Evolutionary conservation across 2,329 filamentous ascomycete genomes (phyloP), one percentile per base, ranked within the genome.

Genomic region (Fonsecaea pedrosoi): DNA sequence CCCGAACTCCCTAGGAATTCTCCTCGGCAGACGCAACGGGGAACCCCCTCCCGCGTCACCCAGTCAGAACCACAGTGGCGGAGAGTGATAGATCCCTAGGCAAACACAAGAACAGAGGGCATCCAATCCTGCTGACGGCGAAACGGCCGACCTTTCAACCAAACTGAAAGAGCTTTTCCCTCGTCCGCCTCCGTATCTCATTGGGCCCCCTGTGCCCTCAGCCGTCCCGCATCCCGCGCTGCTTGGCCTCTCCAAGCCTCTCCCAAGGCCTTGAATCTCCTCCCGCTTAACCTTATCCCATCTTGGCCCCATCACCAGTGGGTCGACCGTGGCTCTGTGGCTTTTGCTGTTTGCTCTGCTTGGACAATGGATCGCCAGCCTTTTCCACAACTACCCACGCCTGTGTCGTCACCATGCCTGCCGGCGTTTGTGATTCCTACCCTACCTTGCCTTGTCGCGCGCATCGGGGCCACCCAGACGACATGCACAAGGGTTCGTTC

Each of bases 371-470:
- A 58, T 58, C 55, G 55, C 21, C 55, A 58, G 55, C 55, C 35
- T 58, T 25, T 40, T 15, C n/a, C 55, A 58, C 34, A 58, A 38
- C 55, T 37, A 42, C 37, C 15, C 25, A 25, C 34, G 34, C 35
- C 21, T 40, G n/a, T 58, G 55, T 58, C 55, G 55, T 58, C 55
- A 58, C 55, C 15, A 42, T 58, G 34, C 55, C 21, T 40, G 8
- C 18, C n/a, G 53, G 15, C 10, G 34, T 54, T 18, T 55, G 25
- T n/a, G 7, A 55, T n/a, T 13, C 53, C 30, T 55, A 37, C 40
- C 9, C 38, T 25, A 25, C 25, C 25, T 25, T 25, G 25, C 10
- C 38, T 40, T 4, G 38, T 8, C 35, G 35, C 10, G 35, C 35
- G 1, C 35, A 37, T 12, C 35, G 4, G 7, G 40, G 4, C 5